Evolutionary conservation across 768 basidiomycete species (phyloP).

Genomic region (Lactarius vividus): DNA sequence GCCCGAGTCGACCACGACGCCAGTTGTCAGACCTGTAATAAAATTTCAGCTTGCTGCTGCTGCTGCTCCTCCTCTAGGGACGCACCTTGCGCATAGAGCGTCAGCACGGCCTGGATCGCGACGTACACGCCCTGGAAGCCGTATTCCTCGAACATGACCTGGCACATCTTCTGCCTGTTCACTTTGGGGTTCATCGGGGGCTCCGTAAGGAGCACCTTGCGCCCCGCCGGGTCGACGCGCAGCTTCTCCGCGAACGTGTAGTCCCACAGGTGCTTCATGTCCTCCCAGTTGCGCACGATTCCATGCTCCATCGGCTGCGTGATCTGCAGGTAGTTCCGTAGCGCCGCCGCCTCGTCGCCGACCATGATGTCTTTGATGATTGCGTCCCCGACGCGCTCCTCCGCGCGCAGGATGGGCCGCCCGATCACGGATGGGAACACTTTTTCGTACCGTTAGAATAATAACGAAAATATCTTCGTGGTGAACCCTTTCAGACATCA

Average conservation of each 20-base stretch:
- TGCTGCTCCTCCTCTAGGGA: slow-evolving; percentile 9
- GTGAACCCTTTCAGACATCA: neutral
- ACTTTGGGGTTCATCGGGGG: slow-evolving; percentile 98
- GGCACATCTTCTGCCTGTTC: slow-evolving; percentile 90
- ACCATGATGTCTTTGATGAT: slow-evolving; percentile 97
- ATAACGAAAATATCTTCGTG: neutral
- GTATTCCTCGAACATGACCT: slow-evolving; percentile 99
- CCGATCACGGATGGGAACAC: slow-evolving; percentile 98
- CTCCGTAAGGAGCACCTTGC: slow-evolving; percentile 92
- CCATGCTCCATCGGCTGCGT: slow-evolving; percentile 99
- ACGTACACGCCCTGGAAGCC: slow-evolving; percentile 95
- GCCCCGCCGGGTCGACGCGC: slow-evolving; percentile 77
- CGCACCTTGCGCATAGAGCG: slow-evolving; percentile 96
- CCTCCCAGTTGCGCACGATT: slow-evolving; percentile 98
- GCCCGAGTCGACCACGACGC: slow-evolving; percentile 98
- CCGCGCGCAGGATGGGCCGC: slow-evolving; percentile 94
- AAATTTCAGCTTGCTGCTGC: neutral
- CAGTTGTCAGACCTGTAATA: slow-evolving; percentile 84
- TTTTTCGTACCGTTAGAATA: slow-evolving; percentile 33
- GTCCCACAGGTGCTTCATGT: slow-evolving; percentile 98
- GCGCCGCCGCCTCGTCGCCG: slow-evolving; percentile 93
- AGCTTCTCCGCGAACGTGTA: slow-evolving; percentile 98
- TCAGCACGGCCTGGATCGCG: slow-evolving; percentile 97
- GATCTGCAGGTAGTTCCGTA: slow-evolving; percentile 93
- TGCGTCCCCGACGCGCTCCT: slow-evolving; percentile 85